Evolutionary conservation across 2,329 filamentous ascomycete species (phyloP).

Genomic region (Drechslerella stenobrocha): DNA sequence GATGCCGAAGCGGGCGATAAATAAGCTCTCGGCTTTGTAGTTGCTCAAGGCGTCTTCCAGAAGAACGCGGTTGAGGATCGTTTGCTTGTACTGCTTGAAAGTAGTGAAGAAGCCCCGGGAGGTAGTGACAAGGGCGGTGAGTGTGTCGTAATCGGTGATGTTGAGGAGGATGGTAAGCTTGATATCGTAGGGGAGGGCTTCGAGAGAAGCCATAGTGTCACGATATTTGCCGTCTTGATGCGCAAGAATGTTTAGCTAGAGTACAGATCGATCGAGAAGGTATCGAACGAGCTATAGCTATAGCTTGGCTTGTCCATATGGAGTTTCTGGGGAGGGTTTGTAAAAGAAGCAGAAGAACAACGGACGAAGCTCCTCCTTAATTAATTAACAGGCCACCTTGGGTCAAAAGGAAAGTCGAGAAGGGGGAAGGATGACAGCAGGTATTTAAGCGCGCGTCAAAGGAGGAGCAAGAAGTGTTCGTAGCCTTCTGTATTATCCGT

Average conservation of each 20-base stretch:
- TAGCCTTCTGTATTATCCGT: neutral
- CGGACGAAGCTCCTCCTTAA: conserved; percentile 3
- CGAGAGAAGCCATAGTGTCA: conserved; percentile 1
- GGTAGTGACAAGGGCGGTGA: conserved; percentile 5
- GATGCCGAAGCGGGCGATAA: conserved; percentile 12
- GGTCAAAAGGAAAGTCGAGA: neutral
- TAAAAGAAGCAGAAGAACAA: neutral
- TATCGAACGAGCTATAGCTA: neutral
- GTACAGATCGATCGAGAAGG: neutral
- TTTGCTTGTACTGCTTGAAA: conserved; percentile 12
- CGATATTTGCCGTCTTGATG: conserved; percentile 1
- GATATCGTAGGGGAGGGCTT: conserved; percentile 17
- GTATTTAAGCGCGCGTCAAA: conserved; percentile 8
- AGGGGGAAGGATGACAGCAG: neutral
- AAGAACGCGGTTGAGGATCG: conserved; percentile 1
- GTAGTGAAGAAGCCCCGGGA: conserved; percentile 19
- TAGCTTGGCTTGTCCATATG: neutral
- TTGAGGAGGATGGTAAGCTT: conserved; percentile 24
- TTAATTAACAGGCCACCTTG: neutral
- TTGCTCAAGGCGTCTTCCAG: conserved; percentile 6
- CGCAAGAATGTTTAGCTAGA: neutral
- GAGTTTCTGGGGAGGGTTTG: neutral
- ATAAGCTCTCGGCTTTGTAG: conserved; percentile 20
- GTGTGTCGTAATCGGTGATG: conserved; percentile 13
- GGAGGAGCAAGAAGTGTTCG: neutral